Evolutionary conservation across 352 stramenopile species (phyloP).

Genomic region (Pythium coloratum): DNA sequence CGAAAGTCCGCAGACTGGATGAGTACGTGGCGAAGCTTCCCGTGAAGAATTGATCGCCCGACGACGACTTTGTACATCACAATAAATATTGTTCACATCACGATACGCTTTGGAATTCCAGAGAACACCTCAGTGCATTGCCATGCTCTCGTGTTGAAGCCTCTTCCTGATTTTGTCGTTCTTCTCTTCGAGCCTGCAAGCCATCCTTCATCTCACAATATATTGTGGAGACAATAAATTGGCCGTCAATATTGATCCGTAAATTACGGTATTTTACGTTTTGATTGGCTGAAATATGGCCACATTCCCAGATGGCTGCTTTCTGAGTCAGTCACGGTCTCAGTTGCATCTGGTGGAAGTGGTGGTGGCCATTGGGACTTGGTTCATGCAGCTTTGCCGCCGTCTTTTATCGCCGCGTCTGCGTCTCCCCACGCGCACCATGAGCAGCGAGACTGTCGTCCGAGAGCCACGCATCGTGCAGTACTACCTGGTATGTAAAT

Average conservation of each 20-base stretch:
- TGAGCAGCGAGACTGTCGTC: slow-evolving; percentile 6
- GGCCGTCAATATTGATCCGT: too few species aligned
- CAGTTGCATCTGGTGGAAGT: neutral
- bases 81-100: neutral
- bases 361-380: slow-evolving; percentile 1
- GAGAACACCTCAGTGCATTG: too few species aligned
- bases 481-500: slow-evolving; percentile 58
- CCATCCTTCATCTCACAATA: neutral
- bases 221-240: neutral
- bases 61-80: neutral
- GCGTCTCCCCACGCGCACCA: slow-evolving; percentile 1
- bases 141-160: too few species aligned
- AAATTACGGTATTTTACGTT: neutral
- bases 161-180: too few species aligned
- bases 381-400: neutral
- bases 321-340: slow-evolving; percentile 4
- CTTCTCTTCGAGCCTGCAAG: too few species aligned
- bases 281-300: slow-evolving; percentile 13
- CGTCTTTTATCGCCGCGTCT: slow-evolving; percentile 2
- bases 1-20: slow-evolving; percentile 17
- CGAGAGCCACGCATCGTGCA: slow-evolving; percentile 43
- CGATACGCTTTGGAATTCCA: too few species aligned
- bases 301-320: neutral
- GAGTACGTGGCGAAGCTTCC: neutral
- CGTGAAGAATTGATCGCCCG: neutral